Conservation (phyloP, 108 stramenopile genomes). For the Pseudonitzschia delicatissima region DNA sequence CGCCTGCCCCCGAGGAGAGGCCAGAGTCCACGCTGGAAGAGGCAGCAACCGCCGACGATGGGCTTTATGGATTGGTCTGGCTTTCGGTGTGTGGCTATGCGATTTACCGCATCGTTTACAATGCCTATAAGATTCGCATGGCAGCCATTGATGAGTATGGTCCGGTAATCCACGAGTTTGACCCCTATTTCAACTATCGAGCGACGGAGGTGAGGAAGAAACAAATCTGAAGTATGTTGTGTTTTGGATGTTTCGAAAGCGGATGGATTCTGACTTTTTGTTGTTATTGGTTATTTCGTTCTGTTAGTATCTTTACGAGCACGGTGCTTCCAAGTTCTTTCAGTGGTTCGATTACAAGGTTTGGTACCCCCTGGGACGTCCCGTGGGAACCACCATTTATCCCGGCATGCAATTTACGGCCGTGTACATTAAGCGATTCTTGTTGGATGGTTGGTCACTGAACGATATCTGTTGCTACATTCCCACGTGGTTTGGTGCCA, state of each 20-base stretch:
- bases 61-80: constrained; percentile 52
- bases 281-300: neutral
- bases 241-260: neutral
- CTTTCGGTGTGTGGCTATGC: constrained; percentile 51
- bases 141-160: constrained; percentile 90
- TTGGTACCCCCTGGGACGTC: constrained; percentile 98
- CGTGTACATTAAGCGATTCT: constrained; percentile 74
- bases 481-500: constrained; percentile 88
- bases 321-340: constrained; percentile 70
- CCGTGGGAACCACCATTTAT: constrained; percentile 98
- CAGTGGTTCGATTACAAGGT: constrained; percentile 88
- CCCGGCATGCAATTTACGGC: constrained; percentile 97
- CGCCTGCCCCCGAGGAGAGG: neutral
- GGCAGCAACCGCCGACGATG: neutral
- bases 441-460: constrained; percentile 60
- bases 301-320: constrained; percentile 67
- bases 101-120: constrained; percentile 37
- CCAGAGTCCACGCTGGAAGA: neutral
- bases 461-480: constrained; percentile 92
- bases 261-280: neutral
- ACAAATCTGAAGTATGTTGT: neutral
- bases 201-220: constrained; percentile 81
- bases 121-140: constrained; percentile 85
- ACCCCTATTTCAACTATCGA: constrained; percentile 92
- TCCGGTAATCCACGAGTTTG: constrained; percentile 98